These are phyloP conservation scores for Prinsepia uniflora DNA, from an alignment of 306 rosid species.

Conservation along the genomic window DNA sequence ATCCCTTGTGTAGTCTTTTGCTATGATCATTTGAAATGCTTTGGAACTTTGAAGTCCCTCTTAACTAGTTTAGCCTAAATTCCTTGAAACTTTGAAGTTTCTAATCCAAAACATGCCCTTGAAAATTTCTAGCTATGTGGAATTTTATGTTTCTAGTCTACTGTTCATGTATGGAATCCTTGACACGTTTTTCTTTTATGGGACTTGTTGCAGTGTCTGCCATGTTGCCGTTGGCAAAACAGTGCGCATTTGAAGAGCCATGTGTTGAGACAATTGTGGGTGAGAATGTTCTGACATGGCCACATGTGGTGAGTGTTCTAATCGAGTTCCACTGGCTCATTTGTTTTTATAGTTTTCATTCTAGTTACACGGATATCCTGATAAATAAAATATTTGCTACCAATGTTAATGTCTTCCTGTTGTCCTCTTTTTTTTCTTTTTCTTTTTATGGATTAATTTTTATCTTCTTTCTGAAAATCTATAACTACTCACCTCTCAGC, in stretches of 20 bases:
- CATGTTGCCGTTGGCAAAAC: constrained; percentile 90
- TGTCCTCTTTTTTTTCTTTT: neutral
- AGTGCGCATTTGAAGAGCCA: constrained; percentile 98
- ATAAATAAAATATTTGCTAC: neutral
- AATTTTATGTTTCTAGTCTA: neutral
- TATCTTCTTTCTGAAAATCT: neutral
- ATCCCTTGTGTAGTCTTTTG: too few relatives aligned
- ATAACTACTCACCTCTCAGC: neutral
- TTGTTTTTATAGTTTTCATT: constrained; percentile 12
- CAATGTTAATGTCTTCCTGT: neutral
- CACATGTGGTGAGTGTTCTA: constrained; percentile 69
- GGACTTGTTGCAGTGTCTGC: constrained; percentile 77
- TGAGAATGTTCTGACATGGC: constrained; percentile 98
- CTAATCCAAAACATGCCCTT: too few relatives aligned
- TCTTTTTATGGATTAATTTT: neutral
- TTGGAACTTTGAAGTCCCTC: too few relatives aligned
- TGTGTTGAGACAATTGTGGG: constrained; percentile 86
- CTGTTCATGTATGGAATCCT: neutral
- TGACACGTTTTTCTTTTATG: constrained; percentile 7
- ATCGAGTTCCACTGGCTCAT: constrained; percentile 4
- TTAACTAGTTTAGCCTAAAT: too few relatives aligned
- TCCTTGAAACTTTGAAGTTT: too few relatives aligned
- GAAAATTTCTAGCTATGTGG: neutral
- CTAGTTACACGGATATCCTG: neutral
- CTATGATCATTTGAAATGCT: too few relatives aligned